These are phyloP conservation scores for Gossypium thurberi DNA, from an alignment of 345 rosid species.

Conservation along the genomic window DNA sequence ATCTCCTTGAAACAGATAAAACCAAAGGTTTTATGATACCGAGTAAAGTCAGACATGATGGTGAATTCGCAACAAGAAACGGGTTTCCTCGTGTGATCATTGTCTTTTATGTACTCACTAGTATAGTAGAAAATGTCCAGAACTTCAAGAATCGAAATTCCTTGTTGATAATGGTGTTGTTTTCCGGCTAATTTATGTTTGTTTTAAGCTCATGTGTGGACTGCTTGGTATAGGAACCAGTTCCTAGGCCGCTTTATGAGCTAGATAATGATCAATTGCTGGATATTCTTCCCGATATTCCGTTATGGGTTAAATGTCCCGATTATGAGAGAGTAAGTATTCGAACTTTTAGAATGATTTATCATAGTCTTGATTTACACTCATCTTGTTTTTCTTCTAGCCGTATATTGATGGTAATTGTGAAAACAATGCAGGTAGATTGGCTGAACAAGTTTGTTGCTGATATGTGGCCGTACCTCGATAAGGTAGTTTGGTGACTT, in stretches of 20 bases:
- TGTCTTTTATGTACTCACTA: background rate
- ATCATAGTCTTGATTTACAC: background rate
- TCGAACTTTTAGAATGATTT: background rate
- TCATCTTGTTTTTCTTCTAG: background rate
- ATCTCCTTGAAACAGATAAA: background rate
- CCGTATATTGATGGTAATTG: background rate
- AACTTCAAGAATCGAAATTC: no score
- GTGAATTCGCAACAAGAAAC: background rate
- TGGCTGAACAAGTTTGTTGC: constrained; percentile 66
- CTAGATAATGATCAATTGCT: constrained; percentile 34
- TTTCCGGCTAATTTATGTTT: background rate
- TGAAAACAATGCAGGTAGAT: constrained; percentile 48
- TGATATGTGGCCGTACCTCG: constrained; percentile 72
- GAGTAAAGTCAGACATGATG: background rate
- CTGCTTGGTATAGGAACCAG: constrained; percentile 45
- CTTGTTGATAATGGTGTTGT: background rate
- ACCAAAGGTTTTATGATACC: background rate
- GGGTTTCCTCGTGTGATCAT: background rate
- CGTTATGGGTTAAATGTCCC: constrained; percentile 72
- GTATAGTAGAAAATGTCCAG: background rate
- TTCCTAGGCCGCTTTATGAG: constrained; percentile 39
- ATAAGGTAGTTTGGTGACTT: constrained; percentile 42
- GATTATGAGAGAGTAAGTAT: constrained; percentile 60
- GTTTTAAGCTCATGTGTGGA: constrained; percentile 6
- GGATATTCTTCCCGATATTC: constrained; percentile 61